Base-by-base conservation (phyloP, 1,139 yeast species). In the Barnettozyma hawaiiensis region DNA sequence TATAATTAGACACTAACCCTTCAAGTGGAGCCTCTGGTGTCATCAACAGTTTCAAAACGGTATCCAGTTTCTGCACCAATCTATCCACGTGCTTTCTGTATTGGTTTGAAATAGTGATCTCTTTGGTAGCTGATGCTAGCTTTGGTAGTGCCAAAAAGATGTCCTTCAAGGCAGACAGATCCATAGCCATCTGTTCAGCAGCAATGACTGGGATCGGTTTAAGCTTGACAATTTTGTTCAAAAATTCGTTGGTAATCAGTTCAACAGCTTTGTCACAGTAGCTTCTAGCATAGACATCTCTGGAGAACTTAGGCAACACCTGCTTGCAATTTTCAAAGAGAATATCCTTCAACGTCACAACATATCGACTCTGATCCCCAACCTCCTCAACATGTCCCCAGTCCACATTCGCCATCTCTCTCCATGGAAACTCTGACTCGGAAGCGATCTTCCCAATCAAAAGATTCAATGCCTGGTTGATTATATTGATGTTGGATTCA, bases 141-240 rank as follows among this genome's bases (percentile, higher is more conserved):
- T 44, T 59, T 5, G 87, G 87, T 40, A 85, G 65, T 19, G 62
- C 64, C 19, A 73, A 52, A 39, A 87, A 71, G 24, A 75, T 66
- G 26, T 69, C 69, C 55, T 83, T 83, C 53, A 92, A 62, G 9
- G 75, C 70, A 34, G 80, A 78, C 5, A 85, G 58, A 62, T 92
- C 98, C 28, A 83, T 65, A 31, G 83, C 65, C 57, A 92, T 70
- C 59, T 90, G 97, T 59, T 90, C 96, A 6, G 94, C 83, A 51
- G 83, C 81, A 14, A 76, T 67, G 19, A 81, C 81, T 7, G 75
- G 70, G 29, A 90, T 72, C 1, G 95, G 95, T 47, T 75, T 76
- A 0, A 58, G 50, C 44, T 73, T 71, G 23, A 75, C 70, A 32
- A 87, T 73, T 47, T 76, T 75, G 35, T 73, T 66, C 40, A 82